Base-by-base conservation (phyloP, 495 filamentous ascomycete species). In the Penicillium waksmanii region DNA sequence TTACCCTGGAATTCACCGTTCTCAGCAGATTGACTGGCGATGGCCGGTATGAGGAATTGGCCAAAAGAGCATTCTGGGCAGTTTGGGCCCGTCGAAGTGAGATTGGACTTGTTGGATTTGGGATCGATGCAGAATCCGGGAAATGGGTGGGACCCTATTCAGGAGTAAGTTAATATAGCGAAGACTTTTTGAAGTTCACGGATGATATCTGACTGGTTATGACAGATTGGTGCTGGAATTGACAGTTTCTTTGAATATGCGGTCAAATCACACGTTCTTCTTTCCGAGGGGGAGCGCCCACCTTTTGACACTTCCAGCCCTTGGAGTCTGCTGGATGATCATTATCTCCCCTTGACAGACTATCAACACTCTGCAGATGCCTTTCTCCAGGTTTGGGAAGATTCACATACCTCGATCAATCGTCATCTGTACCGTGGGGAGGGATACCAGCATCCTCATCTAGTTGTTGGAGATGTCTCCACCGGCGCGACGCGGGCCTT, bases 221-320 rank as follows among this genome's bases (percentile, higher is more conserved):
- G 13, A 25, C 52, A 80, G 81, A 94, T 98, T 66, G 95, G 95
- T 38, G 95, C 95, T 1, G 96, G 95, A 17, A 89, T 96, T 62
- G 95, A 98, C 72, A 97, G 93, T 75, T 98, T 98, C 75, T 98
- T 94, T 66, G 95, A 98, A 76, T 98, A 98, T 69, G 95, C 95
- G 2, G 82, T 97, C 68, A 98, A 98, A 69, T 89, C 93, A 2
- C 87, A 96, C 63, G 89, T 98, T 60, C 75, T 98, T 9, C 84
- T 97, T 17, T 96, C 94, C 2, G 87, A 90, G 13, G 77, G 77
- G 47, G 67, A 78, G 36, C 72, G 69, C 10, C 66, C 68, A 9
- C 65, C 67, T 8, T 68, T 73, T 40, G 57, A 79, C 50, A 43
- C 52, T 9, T 62, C 60, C 0, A 79, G 72, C 43, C 75, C 71